phyloP scores from a whole-genome alignment of 257 asterid genomes.

The Scutellaria barbata region DNA sequence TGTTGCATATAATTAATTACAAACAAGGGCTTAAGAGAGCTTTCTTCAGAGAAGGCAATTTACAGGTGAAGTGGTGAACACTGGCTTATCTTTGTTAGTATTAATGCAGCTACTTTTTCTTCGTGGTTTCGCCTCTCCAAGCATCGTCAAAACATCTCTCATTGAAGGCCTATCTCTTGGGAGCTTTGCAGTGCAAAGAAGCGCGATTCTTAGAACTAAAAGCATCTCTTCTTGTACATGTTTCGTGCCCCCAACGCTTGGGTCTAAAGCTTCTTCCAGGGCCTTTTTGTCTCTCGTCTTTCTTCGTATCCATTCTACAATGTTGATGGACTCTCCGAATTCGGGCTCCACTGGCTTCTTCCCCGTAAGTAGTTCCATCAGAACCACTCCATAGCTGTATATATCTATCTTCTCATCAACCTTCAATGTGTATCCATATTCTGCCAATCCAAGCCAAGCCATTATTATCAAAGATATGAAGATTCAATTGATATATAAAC shows the following conservation, averaged over 20 bases:
- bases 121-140: constrained; percentile 63
- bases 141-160: constrained; percentile 62
- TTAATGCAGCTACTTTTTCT: constrained; percentile 45
- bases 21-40: not conserved
- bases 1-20: too few relatives aligned
- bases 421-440: constrained; percentile 61
- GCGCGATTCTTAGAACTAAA: constrained; percentile 52
- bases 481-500: not conserved
- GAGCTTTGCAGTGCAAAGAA: constrained; percentile 55
- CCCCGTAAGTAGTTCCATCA: constrained; percentile 63
- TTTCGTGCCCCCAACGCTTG: constrained; percentile 40
- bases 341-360: constrained; percentile 52
- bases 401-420: constrained; percentile 65
- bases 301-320: constrained; percentile 50
- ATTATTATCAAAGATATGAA: not conserved
- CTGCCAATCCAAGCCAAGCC: constrained; percentile 34
- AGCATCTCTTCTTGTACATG: constrained; percentile 66
- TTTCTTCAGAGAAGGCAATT: constrained; percentile 37
- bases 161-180: constrained; percentile 63
- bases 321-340: constrained; percentile 58
- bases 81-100: constrained; percentile 42
- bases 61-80: constrained; percentile 52
- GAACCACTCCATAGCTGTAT: constrained; percentile 66
- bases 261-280: constrained; percentile 50
- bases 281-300: constrained; percentile 40